Percentiles rank a stretch among this genome's conserved stretches.
phyloP scores from a whole-genome alignment of 495 filamentous ascomycete species.

The Hamigera avellanea region DNA sequence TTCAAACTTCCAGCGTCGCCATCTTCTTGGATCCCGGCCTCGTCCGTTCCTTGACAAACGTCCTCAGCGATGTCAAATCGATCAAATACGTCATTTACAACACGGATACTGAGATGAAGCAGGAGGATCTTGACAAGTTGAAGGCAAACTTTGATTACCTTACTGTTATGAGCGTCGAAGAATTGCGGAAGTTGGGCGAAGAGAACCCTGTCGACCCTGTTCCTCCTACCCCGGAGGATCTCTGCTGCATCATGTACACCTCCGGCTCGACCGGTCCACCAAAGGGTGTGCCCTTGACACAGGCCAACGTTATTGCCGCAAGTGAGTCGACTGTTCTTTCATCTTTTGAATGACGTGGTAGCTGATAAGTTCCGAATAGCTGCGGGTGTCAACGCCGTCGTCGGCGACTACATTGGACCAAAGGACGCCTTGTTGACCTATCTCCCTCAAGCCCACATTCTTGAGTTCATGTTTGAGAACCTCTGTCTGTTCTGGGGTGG shows the following conservation, averaged over 20 bases:
- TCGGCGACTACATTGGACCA: conserved; percentile 73
- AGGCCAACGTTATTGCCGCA: conserved; percentile 79
- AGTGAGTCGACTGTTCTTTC: conserved; percentile 38
- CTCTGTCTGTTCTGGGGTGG: conserved; percentile 86
- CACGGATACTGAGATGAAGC: conserved; percentile 61
- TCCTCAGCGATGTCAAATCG: conserved; percentile 66
- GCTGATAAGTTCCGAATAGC: conserved; percentile 35
- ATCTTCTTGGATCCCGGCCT: conserved; percentile 88
- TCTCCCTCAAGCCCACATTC: conserved; percentile 86
- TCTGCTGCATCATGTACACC: conserved; percentile 99
- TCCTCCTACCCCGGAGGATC: conserved; percentile 70
- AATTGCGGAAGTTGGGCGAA: conserved; percentile 70
- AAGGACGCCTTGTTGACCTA: conserved; percentile 86
- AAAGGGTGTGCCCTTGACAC: conserved; percentile 88
- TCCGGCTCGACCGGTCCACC: conserved; percentile 95
- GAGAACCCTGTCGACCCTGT: conserved; percentile 73
- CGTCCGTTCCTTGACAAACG: conserved; percentile 66
- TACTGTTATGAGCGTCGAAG: conserved; percentile 72
- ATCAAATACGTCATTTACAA: conserved; percentile 88
- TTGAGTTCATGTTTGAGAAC: conserved; percentile 97
- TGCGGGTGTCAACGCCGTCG: conserved; percentile 76
- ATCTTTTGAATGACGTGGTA: not conserved
- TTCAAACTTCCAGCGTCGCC: conserved; percentile 72
- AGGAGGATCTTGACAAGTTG: conserved; percentile 67
- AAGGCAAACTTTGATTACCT: conserved; percentile 59